Base-by-base conservation (phyloP, 805 yeast species). In the baker's yeast (Saccharomyces cerevisiae) region DNA sequence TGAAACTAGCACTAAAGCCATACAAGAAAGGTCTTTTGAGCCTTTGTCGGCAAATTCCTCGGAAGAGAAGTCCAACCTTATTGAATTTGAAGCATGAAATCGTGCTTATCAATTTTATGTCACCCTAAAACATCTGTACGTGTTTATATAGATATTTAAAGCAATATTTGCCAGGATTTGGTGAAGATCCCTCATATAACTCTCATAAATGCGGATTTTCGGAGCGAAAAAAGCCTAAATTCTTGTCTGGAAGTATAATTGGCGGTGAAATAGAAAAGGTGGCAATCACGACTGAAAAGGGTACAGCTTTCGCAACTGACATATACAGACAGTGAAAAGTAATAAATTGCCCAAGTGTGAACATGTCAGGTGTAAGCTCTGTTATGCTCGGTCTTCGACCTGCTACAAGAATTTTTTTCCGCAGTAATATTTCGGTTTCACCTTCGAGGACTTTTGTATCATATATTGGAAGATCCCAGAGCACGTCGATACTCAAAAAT, bases 1-100 rank as follows among this genome's bases (percentile, higher is more conserved):
- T 24, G 61, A 59, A 4, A 28, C 46, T 5, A 59, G 50, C 2
- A 55, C 51, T 14, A 56, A 55, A 17, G 48, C 53, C 4, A 58
- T 60, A 47, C 58, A 56, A 26, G 59, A 57, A 30, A 62, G 60
- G 49, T 57, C 58, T 9, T 28, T 61, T 6, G 56, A 52, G 28
- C 41, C 53, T 28, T 46, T 58, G 22, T 51, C 61, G 17, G 53
- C 61, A 9, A 49, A 57, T 17, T n/a, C 50, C 41, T 26, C 30
- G 46, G 53, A 27, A 43, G 53, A 21, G 36, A 51, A 48, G 60
- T 57, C 24, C 54, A 54, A 62, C 49, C 59, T 67, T n/a, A 61
- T 68, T 41, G 72, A 68, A 47, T 68, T 68, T 51, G 72, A 68
- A 54, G 61, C 71, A 21, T 66, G 50, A 56, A n/a, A 11, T 13